A percentile compares a stretch with the other conserved stretches of the same genome.
Conservation (phyloP, 2,329 filamentous ascomycete species). For the Calonectria leucothoes region DNA sequence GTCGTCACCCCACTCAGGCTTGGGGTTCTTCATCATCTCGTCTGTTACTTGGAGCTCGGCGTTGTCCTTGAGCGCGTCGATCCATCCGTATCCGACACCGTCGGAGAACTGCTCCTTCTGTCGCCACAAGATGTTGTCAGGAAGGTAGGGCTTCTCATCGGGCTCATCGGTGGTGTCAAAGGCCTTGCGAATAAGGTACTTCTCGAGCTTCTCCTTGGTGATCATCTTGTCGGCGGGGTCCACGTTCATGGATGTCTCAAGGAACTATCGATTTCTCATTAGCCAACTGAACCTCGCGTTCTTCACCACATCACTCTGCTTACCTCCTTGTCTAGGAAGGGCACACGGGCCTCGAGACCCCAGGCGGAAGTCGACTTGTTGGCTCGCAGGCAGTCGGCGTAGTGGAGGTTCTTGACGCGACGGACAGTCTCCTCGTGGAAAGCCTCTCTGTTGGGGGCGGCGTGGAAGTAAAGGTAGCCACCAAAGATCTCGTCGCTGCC, state of each 20-base stretch:
- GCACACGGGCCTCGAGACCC: conserved; percentile 97
- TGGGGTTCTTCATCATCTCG: conserved; percentile 98
- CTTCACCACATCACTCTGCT: conserved; percentile 20
- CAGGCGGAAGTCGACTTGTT: conserved; percentile 99
- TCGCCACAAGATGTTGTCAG: conserved; percentile 94
- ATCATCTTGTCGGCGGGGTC: conserved; percentile 98
- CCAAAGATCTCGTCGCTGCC: conserved; percentile 98
- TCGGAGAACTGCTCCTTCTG: conserved; percentile 99
- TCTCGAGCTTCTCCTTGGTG: conserved; percentile 88
- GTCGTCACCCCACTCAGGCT: conserved; percentile 93
- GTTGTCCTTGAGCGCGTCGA: conserved; percentile 95
- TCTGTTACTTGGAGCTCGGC: conserved; percentile 91
- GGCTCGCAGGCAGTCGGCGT: conserved; percentile 95
- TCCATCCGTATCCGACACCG: conserved; percentile 99
- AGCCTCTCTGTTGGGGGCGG: conserved; percentile 87
- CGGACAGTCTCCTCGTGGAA: conserved; percentile 97
- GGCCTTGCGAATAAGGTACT: conserved; percentile 97
- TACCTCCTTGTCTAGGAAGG: conserved; percentile 94
- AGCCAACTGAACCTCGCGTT: conserved; percentile 26
- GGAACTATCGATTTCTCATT: conserved; percentile 68
- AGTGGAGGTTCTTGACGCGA: conserved; percentile 94
- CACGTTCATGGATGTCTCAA: conserved; percentile 92
- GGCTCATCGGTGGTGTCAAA: conserved; percentile 95
- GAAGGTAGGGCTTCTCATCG: conserved; percentile 85
- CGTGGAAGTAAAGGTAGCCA: conserved; percentile 98